Evolutionary conservation across 441 rosid species (phyloP).

Genomic region (Erodium moschatum): DNA sequence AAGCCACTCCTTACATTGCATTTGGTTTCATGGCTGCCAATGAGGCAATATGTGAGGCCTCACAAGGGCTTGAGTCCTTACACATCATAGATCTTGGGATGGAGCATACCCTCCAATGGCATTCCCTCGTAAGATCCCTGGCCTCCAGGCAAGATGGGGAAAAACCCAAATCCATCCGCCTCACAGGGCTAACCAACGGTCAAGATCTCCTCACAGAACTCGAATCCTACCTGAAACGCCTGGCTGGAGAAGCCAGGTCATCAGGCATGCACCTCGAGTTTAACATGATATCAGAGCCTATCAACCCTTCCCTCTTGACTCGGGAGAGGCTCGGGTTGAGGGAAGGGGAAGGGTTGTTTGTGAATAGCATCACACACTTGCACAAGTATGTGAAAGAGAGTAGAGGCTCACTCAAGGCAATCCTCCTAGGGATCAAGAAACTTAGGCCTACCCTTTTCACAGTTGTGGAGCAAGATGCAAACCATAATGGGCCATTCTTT

Average conservation of each 20-base stretch:
- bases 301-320: slow-evolving; percentile 31
- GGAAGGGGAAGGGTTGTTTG: slow-evolving; percentile 45
- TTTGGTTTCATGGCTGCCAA: slow-evolving; percentile 64
- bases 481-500: slow-evolving; percentile 65
- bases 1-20: slow-evolving; percentile 50
- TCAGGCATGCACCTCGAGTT: slow-evolving; percentile 36
- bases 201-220: slow-evolving; percentile 21
- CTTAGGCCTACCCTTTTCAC: slow-evolving; percentile 40
- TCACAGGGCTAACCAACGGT: slow-evolving; percentile 34
- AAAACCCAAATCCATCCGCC: slow-evolving; percentile 36
- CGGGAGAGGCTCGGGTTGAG: slow-evolving; percentile 38
- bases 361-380: slow-evolving; percentile 47
- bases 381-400: slow-evolving; percentile 59
- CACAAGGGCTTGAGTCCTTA: slow-evolving; percentile 36
- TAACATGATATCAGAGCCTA: slow-evolving; percentile 24
- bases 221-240: slow-evolving; percentile 32
- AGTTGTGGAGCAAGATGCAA: slow-evolving; percentile 58
- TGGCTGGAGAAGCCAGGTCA: slow-evolving; percentile 33
- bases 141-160: slow-evolving; percentile 43
- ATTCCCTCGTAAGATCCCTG: slow-evolving; percentile 44
- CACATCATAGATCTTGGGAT: slow-evolving; percentile 54
- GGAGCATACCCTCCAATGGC: slow-evolving; percentile 55
- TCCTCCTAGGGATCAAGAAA: slow-evolving; percentile 58
- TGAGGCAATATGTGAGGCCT: slow-evolving; percentile 55
- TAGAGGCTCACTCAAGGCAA: slow-evolving; percentile 55